Evolutionary conservation across 768 basidiomycete genomes (phyloP), one percentile per base, ranked within the genome.

Genomic region (Termitomyces sp.): DNA sequence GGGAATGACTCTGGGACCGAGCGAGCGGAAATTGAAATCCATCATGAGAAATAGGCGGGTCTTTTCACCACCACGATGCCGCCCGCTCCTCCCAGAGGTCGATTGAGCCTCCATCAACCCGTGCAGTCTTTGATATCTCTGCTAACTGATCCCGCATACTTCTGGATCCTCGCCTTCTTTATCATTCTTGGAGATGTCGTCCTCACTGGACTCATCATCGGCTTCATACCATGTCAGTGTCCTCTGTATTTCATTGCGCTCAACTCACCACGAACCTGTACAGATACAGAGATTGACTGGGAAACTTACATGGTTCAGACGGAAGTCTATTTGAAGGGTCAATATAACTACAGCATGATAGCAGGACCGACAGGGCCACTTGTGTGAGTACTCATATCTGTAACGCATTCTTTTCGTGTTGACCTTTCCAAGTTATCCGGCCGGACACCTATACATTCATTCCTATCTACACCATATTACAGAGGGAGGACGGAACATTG

Each of bases 261-360:
- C 60, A 43, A 46, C 53, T 59, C 34, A 63, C 30, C 48, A 53
- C 33, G 24, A 49, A 65, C 56, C 68, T 68, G 60, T 49, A 61
- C 44, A 98, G 96, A 95, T 75, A 98, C 97, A 12, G 95, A 99
- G 74, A 99, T 99, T 65, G 97, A 99, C 74, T 98, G 93, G 87
- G 82, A 88, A 67, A 98, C 97, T 0, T 99, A 99, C 69, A 93
- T 98, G 86, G 76, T 88, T 53, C 97, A 98, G 53, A 82, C 91
- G 1, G 80, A 87, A 56, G 69, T 89, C 42, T 94, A 91, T 73
- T 65, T 91, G 47, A 82, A 84, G 55, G 95, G 95, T 34, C 88
- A 95, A 69, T 79, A 87, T 47, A 83, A 95, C 67, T 99, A 99
- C 68, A 79, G 83, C 13, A 71, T 77, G 58, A 88, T 99, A 50